Evolutionary conservation across 441 rosid genomes (phyloP), one percentile per base, ranked within the genome.

Genomic region (Gossypium gossypioides): DNA sequence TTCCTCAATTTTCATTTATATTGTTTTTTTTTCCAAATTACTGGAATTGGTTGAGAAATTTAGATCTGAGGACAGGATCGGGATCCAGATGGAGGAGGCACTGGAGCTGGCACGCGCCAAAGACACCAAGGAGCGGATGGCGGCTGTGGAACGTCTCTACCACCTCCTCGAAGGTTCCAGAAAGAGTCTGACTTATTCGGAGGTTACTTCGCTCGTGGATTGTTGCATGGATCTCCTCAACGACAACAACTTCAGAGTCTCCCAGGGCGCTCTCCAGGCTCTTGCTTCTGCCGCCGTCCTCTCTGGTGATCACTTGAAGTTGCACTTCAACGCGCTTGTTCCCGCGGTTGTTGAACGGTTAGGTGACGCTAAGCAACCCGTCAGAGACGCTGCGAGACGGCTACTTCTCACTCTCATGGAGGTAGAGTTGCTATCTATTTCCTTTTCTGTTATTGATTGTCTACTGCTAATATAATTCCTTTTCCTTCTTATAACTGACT

Each of bases 241-340:
- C 79, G 99, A 96, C 79, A 90, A 87, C 79, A 96, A 96, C 80
- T 96, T 96, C 74, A 88, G 83, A 69, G 97, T 96, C 63, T 93
- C 96, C 25, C 96, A 93, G 68, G 99, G 99, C 32, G 96, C 94
- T 21, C 91, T 96, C 58, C 98, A 88, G 86, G 89, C 96, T n/a
- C 86, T 96, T 55, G 98, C 99, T 40, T 96, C 99, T 27, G 99
- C 99, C 27, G 99, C 98, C n/a, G 98, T 96, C 42, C 87, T 96
- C 5, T 88, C 99, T 63, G 98, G 97, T 25, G 98, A 93, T 69
- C 93, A 96, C 80, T 79, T 96, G 15, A 96, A 92, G 85, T 80
- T 96, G 86, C 97, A 93, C 74, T 86, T 96, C 78, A 96, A 91
- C 68, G 96, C 96, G 3, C 91, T 96, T 15, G 91, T 93, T 19